A percentile compares a stretch with the other conserved stretches of the same genome.
Conservation (phyloP, 2,329 filamentous ascomycete species). For the Aspergillus versicolor region DNA sequence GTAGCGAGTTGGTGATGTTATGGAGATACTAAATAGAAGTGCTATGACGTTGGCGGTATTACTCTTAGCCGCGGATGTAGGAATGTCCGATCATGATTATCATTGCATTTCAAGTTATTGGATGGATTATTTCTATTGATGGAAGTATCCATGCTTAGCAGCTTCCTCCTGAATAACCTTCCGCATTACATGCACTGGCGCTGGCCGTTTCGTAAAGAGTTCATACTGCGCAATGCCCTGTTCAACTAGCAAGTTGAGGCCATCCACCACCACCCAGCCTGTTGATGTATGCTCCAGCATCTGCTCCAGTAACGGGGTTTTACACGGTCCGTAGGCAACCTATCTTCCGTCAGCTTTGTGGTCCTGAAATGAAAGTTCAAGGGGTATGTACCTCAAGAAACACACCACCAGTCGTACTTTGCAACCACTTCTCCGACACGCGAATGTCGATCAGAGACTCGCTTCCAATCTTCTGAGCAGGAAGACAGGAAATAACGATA, state of each 20-base stretch:
- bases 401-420: not conserved
- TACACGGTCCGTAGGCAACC: not conserved
- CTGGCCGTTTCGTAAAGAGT: conserved; percentile 23
- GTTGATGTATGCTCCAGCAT: conserved; percentile 6
- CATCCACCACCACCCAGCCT: conserved; percentile 26
- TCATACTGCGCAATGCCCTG: conserved; percentile 28
- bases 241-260: conserved; percentile 20
- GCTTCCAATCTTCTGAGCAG: not conserved
- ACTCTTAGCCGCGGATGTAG: too few relatives aligned
- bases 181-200: conserved; percentile 25
- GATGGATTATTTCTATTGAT: too few relatives aligned
- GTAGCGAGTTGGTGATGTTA: too few relatives aligned
- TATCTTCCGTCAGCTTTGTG: not conserved
- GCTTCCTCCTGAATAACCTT: not conserved
- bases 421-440: not conserved
- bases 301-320: not conserved
- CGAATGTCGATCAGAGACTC: not conserved
- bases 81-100: too few relatives aligned
- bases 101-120: too few relatives aligned
- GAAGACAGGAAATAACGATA: not conserved
- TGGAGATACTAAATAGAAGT: too few relatives aligned
- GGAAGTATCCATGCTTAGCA: too few relatives aligned
- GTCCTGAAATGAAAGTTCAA: accelerated
- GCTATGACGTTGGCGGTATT: too few relatives aligned
- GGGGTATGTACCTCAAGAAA: not conserved